phyloP scores from a whole-genome alignment of 1,139 yeast species.

The Magnusiomyces clavatus region DNA sequence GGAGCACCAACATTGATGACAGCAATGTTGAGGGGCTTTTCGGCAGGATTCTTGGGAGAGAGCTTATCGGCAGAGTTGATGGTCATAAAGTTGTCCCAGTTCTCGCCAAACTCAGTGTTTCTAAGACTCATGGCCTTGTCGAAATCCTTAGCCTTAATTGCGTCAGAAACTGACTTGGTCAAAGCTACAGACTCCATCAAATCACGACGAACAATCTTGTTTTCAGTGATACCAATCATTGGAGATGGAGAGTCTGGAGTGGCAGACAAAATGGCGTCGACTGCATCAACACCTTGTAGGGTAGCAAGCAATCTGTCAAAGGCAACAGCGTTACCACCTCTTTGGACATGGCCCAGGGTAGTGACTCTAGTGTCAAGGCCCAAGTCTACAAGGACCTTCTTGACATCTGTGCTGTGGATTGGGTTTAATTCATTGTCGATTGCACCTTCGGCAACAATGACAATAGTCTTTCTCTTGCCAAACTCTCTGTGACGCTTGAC shows the following conservation, averaged over 20 bases:
- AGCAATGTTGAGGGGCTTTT: conserved; percentile 56
- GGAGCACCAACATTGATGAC: conserved; percentile 94
- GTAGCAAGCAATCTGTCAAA: conserved; percentile 87
- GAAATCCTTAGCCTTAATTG: conserved; percentile 72
- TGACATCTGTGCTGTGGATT: conserved; percentile 71
- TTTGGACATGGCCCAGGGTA: conserved; percentile 92
- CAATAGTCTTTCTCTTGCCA: conserved; percentile 92
- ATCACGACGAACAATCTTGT: conserved; percentile 75
- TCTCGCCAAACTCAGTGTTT: conserved; percentile 81
- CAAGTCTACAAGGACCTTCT: conserved; percentile 67
- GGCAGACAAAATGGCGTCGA: conserved; percentile 79
- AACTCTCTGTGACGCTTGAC: conserved; percentile 70
- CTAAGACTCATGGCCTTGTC: conserved; percentile 79
- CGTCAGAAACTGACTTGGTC: conserved; percentile 81
- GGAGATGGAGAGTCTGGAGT: conserved; percentile 94
- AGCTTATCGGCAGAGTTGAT: conserved; percentile 66
- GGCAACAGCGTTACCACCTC: conserved; percentile 98
- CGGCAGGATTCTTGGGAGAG: conserved; percentile 35
- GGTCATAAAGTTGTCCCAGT: conserved; percentile 60
- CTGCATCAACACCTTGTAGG: conserved; percentile 95
- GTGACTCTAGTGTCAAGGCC: conserved; percentile 94
- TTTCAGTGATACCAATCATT: conserved; percentile 83
- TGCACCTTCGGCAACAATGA: conserved; percentile 97
- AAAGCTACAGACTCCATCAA: conserved; percentile 82
- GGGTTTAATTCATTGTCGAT: conserved; percentile 75